A percentile compares a stretch with the other conserved stretches of the same genome.
phyloP scores from a whole-genome alignment of 1,284 basidiomycete genomes.

The Ustilago curta region DNA sequence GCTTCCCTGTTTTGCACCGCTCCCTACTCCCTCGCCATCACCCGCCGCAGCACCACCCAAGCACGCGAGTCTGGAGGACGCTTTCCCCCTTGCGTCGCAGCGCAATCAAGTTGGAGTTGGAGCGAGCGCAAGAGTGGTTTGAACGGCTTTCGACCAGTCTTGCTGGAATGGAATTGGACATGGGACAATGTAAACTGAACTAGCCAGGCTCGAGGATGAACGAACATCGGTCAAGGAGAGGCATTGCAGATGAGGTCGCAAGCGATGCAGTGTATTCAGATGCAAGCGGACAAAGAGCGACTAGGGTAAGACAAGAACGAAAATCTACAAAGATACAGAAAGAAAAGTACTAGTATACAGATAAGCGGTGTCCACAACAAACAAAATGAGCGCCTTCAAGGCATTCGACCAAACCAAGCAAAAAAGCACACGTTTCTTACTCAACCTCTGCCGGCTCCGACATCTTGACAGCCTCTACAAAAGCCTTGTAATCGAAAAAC shows the following conservation, averaged over 20 bases:
- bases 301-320: too few relatives aligned
- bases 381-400: too few relatives aligned
- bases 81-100: not conserved
- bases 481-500: slow-evolving; percentile 67
- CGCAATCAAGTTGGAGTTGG: too few relatives aligned
- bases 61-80: not conserved
- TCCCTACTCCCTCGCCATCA: not conserved
- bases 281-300: too few relatives aligned
- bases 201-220: too few relatives aligned
- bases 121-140: not conserved
- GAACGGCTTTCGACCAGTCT: not conserved
- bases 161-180: not conserved
- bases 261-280: too few relatives aligned
- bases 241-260: too few relatives aligned
- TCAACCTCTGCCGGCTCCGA: slow-evolving; percentile 62
- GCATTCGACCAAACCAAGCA: not conserved
- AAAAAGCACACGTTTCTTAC: slow-evolving; percentile 3
- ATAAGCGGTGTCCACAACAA: not conserved
- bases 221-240: too few relatives aligned
- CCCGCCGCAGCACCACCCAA: not conserved
- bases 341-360: not conserved
- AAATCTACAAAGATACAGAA: too few relatives aligned
- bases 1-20: not conserved
- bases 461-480: slow-evolving; percentile 67
- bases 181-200: not conserved